Conservation (phyloP, 148 eudicot species). For the Persicaria tinctoria region DNA sequence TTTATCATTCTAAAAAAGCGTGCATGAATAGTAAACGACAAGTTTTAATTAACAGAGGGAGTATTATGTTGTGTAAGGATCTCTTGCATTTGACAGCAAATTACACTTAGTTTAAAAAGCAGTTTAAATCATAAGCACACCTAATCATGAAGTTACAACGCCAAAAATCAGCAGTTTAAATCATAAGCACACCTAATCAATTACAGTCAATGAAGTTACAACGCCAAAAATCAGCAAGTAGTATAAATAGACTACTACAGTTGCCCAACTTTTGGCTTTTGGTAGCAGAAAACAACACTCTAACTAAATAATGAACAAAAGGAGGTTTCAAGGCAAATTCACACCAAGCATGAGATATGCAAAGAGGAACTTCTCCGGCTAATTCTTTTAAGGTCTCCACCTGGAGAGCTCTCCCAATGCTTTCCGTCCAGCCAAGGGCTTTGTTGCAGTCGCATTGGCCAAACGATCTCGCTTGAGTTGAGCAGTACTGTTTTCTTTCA, state of each 20-base stretch:
- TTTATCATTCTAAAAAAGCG: too few relatives aligned
- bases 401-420: not conserved
- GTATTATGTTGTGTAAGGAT: too few relatives aligned
- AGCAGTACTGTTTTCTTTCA: slow-evolving; percentile 3
- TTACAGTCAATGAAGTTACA: not conserved
- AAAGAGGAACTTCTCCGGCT: not conserved
- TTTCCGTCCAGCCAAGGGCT: slow-evolving; percentile 2
- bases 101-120: not conserved
- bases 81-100: too few relatives aligned
- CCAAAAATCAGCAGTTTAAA: not conserved
- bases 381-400: not conserved
- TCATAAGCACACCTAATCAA: not conserved
- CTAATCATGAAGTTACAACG: not conserved
- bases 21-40: too few relatives aligned
- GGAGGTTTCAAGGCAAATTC: not conserved
- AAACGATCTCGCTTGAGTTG: not conserved
- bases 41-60: too few relatives aligned
- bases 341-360: slow-evolving; percentile 11
- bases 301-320: not conserved
- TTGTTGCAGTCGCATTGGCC: slow-evolving; percentile 3
- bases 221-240: not conserved
- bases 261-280: not conserved
- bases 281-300: not conserved
- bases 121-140: not conserved
- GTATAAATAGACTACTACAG: slow-evolving; percentile 3